These are phyloP conservation scores for Syzygium aromaticum DNA, from an alignment of 345 rosid genomes.

Conservation along the genomic window DNA sequence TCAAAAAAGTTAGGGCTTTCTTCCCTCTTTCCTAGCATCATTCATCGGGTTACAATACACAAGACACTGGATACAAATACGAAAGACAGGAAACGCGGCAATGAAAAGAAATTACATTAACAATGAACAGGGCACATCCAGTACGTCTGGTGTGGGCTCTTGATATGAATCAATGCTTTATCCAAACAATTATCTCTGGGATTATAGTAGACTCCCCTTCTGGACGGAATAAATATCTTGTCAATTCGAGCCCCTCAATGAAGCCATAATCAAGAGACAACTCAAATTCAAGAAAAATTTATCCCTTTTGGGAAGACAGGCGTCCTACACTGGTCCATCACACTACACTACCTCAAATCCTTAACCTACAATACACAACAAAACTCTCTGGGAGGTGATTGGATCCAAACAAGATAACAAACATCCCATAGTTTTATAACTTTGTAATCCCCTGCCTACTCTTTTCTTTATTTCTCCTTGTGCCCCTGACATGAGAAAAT, in stretches of 20 bases:
- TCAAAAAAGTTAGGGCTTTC: too few species aligned
- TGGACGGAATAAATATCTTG: too few species aligned
- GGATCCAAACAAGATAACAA: too few species aligned
- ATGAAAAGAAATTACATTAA: neutral
- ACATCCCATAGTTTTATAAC: too few species aligned
- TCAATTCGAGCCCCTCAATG: neutral
- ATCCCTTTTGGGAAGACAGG: neutral
- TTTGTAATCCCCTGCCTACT: too few species aligned
- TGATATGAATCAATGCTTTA: neutral
- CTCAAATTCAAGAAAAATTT: neutral
- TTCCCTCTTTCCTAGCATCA: neutral
- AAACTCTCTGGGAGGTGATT: too few species aligned
- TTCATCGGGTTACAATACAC: neutral
- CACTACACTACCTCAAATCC: neutral
- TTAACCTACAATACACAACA: too few species aligned
- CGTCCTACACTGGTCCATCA: neutral
- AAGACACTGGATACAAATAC: neutral
- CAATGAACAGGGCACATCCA: neutral
- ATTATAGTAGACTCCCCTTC: neutral
- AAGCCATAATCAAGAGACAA: neutral
- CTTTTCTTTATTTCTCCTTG: neutral
- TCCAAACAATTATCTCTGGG: neutral
- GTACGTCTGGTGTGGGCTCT: neutral
- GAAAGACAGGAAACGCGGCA: neutral
- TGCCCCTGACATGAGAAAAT: neutral